Percentiles rank a stretch among this genome's conserved stretches.
These are phyloP conservation scores for Psidium friedrichsthalianum DNA, from an alignment of 345 rosid species.

Conservation along the genomic window DNA sequence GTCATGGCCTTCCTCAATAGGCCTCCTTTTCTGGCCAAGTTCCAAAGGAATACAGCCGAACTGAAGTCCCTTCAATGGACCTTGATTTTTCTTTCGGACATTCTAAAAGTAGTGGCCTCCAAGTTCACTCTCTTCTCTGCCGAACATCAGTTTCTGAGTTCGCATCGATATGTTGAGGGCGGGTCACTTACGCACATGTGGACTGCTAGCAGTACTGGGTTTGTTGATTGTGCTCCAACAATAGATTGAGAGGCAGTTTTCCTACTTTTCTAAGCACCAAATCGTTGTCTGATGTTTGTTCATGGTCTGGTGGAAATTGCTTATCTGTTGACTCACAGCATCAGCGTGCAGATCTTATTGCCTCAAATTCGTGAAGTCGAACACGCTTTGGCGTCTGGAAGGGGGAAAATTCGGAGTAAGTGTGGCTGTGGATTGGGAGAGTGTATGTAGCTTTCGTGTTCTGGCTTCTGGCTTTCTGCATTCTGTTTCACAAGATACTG, in stretches of 20 bases:
- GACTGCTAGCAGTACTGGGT: conserved; percentile 76
- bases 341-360: conserved; percentile 57
- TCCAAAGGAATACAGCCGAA: conserved; percentile 34
- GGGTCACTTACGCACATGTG: conserved; percentile 45
- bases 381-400: conserved; percentile 23
- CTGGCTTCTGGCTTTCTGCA: conserved; percentile 28
- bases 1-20: conserved; percentile 62
- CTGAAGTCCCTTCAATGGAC: conserved; percentile 77
- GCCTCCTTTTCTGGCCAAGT: conserved; percentile 68
- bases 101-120: conserved; percentile 58
- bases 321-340: conserved; percentile 36
- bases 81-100: conserved; percentile 81
- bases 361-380: conserved; percentile 21
- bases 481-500: conserved; percentile 33
- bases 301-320: conserved; percentile 68
- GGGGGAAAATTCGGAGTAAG: conserved; percentile 29
- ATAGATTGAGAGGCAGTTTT: conserved; percentile 63
- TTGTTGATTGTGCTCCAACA: conserved; percentile 76
- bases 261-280: conserved; percentile 61
- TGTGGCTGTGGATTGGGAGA: conserved; percentile 39
- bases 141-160: conserved; percentile 75
- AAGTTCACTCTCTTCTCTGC: conserved; percentile 59
- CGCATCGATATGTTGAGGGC: conserved; percentile 57
- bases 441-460: conserved; percentile 42
- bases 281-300: conserved; percentile 47